Evolutionary conservation across 306 rosid genomes (phyloP).

Genomic region (Erythrophleum fordii): DNA sequence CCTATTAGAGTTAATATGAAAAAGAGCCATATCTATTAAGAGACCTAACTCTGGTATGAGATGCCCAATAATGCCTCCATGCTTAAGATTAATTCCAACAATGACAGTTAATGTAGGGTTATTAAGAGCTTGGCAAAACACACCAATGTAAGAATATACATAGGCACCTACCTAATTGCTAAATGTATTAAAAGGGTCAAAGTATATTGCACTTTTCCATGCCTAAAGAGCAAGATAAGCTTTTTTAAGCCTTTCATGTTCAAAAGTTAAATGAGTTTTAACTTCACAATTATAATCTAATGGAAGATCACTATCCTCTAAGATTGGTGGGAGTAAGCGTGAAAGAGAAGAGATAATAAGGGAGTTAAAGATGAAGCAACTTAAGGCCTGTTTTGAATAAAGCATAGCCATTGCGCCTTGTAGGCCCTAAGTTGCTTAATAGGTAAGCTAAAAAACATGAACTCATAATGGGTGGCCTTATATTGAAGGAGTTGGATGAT

Average conservation of each 20-base stretch:
- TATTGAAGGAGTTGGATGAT: slow-evolving; percentile 26
- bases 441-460: neutral
- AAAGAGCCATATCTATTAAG: slow-evolving; percentile 50
- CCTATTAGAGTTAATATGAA: slow-evolving; percentile 60
- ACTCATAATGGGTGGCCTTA: neutral
- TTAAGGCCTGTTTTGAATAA: slow-evolving; percentile 47
- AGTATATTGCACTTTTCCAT: slow-evolving; percentile 50
- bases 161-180: slow-evolving; percentile 51
- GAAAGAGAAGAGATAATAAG: slow-evolving; percentile 29
- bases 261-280: neutral
- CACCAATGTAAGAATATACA: slow-evolving; percentile 62
- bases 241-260: slow-evolving; percentile 37
- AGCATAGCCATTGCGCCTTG: slow-evolving; percentile 57
- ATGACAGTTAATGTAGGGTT: slow-evolving; percentile 46
- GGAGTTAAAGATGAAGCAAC: slow-evolving; percentile 39
- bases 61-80: slow-evolving; percentile 55
- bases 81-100: slow-evolving; percentile 58
- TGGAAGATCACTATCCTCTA: slow-evolving; percentile 17
- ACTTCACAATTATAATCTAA: neutral
- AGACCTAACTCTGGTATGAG: slow-evolving; percentile 48
- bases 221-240: slow-evolving; percentile 54
- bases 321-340: neutral
- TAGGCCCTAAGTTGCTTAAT: slow-evolving; percentile 54
- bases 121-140: slow-evolving; percentile 56
- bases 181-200: slow-evolving; percentile 49